Evolutionary conservation across 164 flowering plant species (phyloP), one percentile per base, ranked within the genome.

Genomic region (Annona squamosa): DNA sequence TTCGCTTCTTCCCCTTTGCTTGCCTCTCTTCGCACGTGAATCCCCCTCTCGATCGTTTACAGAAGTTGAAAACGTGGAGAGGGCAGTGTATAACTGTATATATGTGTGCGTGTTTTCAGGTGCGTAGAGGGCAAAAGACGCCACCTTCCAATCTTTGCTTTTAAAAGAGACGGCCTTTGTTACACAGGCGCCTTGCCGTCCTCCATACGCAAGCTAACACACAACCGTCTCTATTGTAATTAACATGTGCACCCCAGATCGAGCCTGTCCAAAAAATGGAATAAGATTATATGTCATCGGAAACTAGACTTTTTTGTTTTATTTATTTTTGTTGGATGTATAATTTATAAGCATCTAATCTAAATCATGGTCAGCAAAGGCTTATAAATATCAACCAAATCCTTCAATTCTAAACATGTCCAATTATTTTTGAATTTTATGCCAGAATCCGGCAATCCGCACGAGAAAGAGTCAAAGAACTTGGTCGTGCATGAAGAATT

Each of bases 81-180:
- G 63, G 76, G 71, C 71, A 73, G 75, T 81, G 46, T 74, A 70
- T 52, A 68, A 73, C 74, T 81, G 46, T 74, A 70, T 52, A 68
- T 77, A 75, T 71, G 77, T 73, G 77, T 77, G 87, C 85, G 91
- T 83, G 82, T 86, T 82, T 85, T 78, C 79, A 82, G 87, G 84
- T 42, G 76, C 71, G 71, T 86, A 78, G 84, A 90, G 82, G 84
- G 76, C 79, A 85, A 84, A 83, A 85, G 85, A 87, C 81, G 90
- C 87, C 86, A 85, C 63, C 79, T 70, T 70, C 67, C 13, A 52
- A 52, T 16, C 59, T 26, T 52, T 16, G 59, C 59, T 52, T 52
- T 52, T 52, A 52, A 52, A 26, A 6, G 3, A 52, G 59, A 52
- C 9, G 17, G 13, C 37, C 9, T 52, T 7, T 52, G 59, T 52